phyloP scores from a whole-genome alignment of 768 basidiomycete genomes.

The Russula griseocarnosa region DNA sequence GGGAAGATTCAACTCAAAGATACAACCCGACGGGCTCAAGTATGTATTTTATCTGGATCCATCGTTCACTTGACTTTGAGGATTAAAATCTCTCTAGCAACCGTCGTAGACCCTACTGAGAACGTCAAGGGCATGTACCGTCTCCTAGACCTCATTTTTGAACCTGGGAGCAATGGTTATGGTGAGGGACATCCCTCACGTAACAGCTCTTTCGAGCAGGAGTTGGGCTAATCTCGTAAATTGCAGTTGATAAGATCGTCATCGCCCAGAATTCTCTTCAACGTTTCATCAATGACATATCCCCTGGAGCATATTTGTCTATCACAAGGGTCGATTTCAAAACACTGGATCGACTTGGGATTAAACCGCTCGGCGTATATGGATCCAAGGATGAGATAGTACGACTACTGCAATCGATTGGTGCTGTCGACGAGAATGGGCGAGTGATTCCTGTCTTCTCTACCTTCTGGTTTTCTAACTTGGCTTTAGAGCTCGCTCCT shows the following conservation, averaged over 20 bases:
- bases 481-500: conserved; percentile 25
- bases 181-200: conserved; percentile 36
- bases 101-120: neutral
- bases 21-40: neutral
- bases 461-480: neutral
- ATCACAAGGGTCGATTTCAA: conserved; percentile 56
- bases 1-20: neutral
- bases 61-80: neutral
- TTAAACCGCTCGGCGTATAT: conserved; percentile 56
- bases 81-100: neutral
- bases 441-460: conserved; percentile 32
- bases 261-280: conserved; percentile 50
- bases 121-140: conserved; percentile 47
- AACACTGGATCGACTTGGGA: conserved; percentile 41
- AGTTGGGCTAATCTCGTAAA: neutral
- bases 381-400: conserved; percentile 52
- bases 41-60: neutral
- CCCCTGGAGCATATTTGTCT: conserved; percentile 49
- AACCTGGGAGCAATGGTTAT: conserved; percentile 47
- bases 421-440: conserved; percentile 40
- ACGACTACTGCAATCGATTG: conserved; percentile 39
- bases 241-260: conserved; percentile 58
- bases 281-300: conserved; percentile 45
- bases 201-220: neutral
- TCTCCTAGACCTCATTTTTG: conserved; percentile 50